A percentile compares a stretch with the other conserved stretches of the same genome.
These are phyloP conservation scores for Harringtonia aguacate DNA, from an alignment of 2,329 filamentous ascomycete species.

Conservation along the genomic window DNA sequence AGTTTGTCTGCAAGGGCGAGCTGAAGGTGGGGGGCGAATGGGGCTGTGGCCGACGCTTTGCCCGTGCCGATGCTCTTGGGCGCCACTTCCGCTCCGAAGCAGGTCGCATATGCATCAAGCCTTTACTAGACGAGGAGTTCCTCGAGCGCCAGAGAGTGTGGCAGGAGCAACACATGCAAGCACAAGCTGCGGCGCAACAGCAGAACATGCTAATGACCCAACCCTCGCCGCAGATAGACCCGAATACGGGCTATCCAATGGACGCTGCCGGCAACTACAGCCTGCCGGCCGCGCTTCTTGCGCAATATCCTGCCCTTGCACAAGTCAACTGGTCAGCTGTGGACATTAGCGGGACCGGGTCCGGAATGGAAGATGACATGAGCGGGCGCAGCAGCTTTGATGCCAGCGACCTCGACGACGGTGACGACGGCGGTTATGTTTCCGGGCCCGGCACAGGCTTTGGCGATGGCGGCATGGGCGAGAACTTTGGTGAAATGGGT, in stretches of 20 bases:
- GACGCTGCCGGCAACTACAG: slow-evolving; percentile 48
- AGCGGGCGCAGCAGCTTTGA: slow-evolving; percentile 75
- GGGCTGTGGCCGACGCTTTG: slow-evolving; percentile 90
- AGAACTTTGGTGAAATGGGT: slow-evolving; percentile 43
- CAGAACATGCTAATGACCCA: slow-evolving; percentile 47
- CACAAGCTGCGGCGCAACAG: slow-evolving; percentile 26
- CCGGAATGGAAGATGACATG: slow-evolving; percentile 65
- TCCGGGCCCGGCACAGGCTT: slow-evolving; percentile 51
- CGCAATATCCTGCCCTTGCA: slow-evolving; percentile 89
- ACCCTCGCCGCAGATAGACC: slow-evolving; percentile 46
- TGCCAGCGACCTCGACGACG: slow-evolving; percentile 66
- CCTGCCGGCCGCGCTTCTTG: slow-evolving; percentile 78
- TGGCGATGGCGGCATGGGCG: slow-evolving; percentile 43
- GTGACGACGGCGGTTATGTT: slow-evolving; percentile 59
- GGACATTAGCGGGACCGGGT: slow-evolving; percentile 58
- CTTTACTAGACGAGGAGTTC: slow-evolving; percentile 90
- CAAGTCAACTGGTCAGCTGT: slow-evolving; percentile 68
- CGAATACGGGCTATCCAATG: slow-evolving; percentile 46
- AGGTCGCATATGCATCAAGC: slow-evolving; percentile 91
- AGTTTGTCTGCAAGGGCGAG: slow-evolving; percentile 91
- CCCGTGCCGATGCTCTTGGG: slow-evolving; percentile 87
- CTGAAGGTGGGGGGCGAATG: slow-evolving; percentile 74
- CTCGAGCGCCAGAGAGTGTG: slow-evolving; percentile 66
- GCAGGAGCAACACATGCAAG: slow-evolving; percentile 61
- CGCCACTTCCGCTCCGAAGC: slow-evolving; percentile 94